A percentile compares a stretch with the other conserved stretches of the same genome.
Evolutionary conservation across 768 basidiomycete species (phyloP).

Genomic region (Mycena polygramma): DNA sequence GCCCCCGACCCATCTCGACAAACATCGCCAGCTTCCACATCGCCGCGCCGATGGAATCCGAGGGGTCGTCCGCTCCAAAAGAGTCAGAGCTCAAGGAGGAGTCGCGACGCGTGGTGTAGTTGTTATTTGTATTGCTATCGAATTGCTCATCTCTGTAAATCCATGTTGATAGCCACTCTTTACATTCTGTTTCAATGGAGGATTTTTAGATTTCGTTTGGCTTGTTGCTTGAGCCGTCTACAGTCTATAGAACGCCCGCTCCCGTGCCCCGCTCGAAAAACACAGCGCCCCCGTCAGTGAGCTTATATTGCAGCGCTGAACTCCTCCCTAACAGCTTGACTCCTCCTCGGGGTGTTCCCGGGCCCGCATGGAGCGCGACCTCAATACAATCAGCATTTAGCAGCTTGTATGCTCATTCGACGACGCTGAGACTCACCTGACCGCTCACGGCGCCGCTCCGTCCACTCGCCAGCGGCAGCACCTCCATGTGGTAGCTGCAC

Average conservation of each 20-base stretch:
- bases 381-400: neutral
- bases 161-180: neutral
- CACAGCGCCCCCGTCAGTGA: constrained; percentile 72
- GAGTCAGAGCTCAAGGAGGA: neutral
- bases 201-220: neutral
- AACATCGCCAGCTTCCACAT: constrained; percentile 28
- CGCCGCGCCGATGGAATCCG: constrained; percentile 14
- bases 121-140: neutral
- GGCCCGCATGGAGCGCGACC: constrained; percentile 75
- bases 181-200: neutral
- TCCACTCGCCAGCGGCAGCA: constrained; percentile 78
- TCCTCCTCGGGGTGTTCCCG: constrained; percentile 48
- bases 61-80: neutral
- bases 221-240: neutral
- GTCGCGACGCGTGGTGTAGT: neutral
- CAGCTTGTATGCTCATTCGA: neutral
- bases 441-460: constrained; percentile 84
- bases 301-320: constrained; percentile 75
- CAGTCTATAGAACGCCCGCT: constrained; percentile 57
- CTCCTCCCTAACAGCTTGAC: constrained; percentile 63
- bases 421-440: constrained; percentile 60
- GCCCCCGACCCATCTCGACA: constrained; percentile 14
- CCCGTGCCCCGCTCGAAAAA: constrained; percentile 85
- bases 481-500: constrained; percentile 79
- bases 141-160: neutral